A percentile compares a stretch with the other conserved stretches of the same genome.
phyloP scores from a whole-genome alignment of 2,329 filamentous ascomycete genomes.

The Xylaria polymorpha region DNA sequence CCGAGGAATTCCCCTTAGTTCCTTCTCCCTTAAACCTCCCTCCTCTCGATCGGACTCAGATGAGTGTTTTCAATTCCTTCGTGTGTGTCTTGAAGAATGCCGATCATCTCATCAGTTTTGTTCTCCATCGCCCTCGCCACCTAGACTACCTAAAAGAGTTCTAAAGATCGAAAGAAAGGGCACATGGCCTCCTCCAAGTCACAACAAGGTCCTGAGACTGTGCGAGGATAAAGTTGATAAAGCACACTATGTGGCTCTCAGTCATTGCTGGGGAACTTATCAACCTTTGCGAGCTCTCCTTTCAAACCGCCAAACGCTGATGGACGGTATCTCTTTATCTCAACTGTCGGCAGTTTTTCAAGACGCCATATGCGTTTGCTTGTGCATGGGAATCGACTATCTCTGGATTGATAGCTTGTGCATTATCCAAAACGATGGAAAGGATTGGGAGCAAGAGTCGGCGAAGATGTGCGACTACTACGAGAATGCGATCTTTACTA shows the following conservation, averaged over 20 bases:
- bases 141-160: constrained; percentile 1
- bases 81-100: no score
- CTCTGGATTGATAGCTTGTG: constrained; percentile 39
- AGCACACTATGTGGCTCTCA: constrained; percentile 9
- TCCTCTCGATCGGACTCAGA: no score
- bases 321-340: constrained; percentile 5
- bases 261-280: constrained; percentile 14
- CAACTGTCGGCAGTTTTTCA: constrained; percentile 6
- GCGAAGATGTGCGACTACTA: constrained; percentile 36
- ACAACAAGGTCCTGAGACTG: constrained; percentile 1
- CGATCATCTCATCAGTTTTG: no score
- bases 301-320: neutral
- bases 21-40: no score
- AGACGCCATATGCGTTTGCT: constrained; percentile 6
- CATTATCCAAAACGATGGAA: constrained; percentile 34
- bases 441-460: constrained; percentile 37
- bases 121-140: neutral
- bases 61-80: no score
- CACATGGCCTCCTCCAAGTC: constrained; percentile 1
- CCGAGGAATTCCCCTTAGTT: no score
- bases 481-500: constrained; percentile 22
- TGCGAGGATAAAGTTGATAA: constrained; percentile 4
- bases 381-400: constrained; percentile 16
- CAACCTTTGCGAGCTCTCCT: constrained; percentile 5
- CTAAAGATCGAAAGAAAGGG: neutral